These are phyloP conservation scores for Trichoderma simmonsii DNA, from an alignment of 2,329 filamentous ascomycete genomes.

Conservation along the genomic window DNA sequence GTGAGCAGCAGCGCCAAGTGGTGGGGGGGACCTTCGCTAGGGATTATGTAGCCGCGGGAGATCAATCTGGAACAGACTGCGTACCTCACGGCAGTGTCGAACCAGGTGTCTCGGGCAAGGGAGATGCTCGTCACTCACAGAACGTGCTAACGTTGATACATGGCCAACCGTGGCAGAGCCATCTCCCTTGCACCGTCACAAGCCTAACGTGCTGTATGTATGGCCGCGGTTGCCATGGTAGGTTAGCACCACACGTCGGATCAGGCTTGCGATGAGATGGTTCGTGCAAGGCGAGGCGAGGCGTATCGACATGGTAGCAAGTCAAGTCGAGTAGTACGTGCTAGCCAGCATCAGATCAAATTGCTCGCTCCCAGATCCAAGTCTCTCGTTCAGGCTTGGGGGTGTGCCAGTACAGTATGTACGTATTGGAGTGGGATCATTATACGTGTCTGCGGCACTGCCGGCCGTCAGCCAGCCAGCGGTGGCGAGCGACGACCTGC, in stretches of 20 bases:
- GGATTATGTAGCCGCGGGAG: slow-evolving; percentile 18
- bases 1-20: background rate
- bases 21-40: background rate
- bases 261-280: background rate
- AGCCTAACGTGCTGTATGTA: background rate
- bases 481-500: slow-evolving; percentile 3
- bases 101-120: slow-evolving; percentile 18
- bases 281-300: background rate
- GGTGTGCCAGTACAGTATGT: background rate
- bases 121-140: background rate
- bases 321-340: background rate
- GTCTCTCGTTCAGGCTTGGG: background rate
- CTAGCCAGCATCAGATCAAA: background rate
- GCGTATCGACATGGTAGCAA: background rate
- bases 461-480: slow-evolving; percentile 13
- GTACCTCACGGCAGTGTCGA: slow-evolving; percentile 14
- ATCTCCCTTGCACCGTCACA: slow-evolving; percentile 1
- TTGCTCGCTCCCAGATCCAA: background rate
- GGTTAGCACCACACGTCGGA: background rate
- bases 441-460: slow-evolving; percentile 6
- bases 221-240: background rate
- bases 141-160: background rate
- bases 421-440: background rate
- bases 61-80: slow-evolving; percentile 21
- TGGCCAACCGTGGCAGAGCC: background rate